These are phyloP conservation scores for Lactarius vividus DNA, from an alignment of 768 basidiomycete species.

Conservation along the genomic window DNA sequence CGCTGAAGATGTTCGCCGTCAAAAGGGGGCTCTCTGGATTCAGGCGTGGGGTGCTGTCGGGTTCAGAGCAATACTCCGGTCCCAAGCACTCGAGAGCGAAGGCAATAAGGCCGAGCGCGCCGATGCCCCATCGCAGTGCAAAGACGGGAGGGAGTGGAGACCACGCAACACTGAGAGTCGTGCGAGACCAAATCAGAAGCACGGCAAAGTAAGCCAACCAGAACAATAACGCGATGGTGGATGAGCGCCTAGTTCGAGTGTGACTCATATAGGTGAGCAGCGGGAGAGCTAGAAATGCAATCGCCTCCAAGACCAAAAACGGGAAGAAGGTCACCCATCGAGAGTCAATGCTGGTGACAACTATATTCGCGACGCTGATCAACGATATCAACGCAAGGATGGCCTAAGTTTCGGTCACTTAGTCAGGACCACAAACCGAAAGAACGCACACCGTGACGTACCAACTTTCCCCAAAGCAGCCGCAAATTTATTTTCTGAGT, in stretches of 20 bases:
- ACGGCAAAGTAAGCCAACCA: conserved; percentile 67
- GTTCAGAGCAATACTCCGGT: conserved; percentile 47
- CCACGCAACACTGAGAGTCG: conserved; percentile 39
- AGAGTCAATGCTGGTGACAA: conserved; percentile 38
- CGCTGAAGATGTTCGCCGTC: conserved; percentile 78
- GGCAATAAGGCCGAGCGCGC: conserved; percentile 47
- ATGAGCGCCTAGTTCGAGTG: conserved; percentile 64
- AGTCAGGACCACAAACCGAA: conserved; percentile 3
- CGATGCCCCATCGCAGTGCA: conserved; percentile 43
- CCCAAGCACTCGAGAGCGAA: conserved; percentile 71
- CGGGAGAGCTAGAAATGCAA: conserved; percentile 48
- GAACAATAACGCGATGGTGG: conserved; percentile 71
- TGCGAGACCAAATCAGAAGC: conserved; percentile 58
- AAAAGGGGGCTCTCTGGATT: conserved; percentile 64
- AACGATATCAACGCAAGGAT: conserved; percentile 47
- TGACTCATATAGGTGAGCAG: conserved; percentile 67
- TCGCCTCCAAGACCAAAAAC: conserved; percentile 56
- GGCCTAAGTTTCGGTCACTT: conserved; percentile 37
- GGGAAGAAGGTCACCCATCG: conserved; percentile 45
- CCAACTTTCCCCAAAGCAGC: conserved; percentile 62
- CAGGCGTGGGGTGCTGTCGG: conserved; percentile 36
- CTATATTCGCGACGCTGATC: conserved; percentile 45
- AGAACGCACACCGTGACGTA: conserved; percentile 42
- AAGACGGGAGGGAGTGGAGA: conserved; percentile 40
- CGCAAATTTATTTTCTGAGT: conserved; percentile 46